These are phyloP conservation scores for Papiliotrema flavescens DNA, from an alignment of 1,284 basidiomycete genomes.

Conservation along the genomic window DNA sequence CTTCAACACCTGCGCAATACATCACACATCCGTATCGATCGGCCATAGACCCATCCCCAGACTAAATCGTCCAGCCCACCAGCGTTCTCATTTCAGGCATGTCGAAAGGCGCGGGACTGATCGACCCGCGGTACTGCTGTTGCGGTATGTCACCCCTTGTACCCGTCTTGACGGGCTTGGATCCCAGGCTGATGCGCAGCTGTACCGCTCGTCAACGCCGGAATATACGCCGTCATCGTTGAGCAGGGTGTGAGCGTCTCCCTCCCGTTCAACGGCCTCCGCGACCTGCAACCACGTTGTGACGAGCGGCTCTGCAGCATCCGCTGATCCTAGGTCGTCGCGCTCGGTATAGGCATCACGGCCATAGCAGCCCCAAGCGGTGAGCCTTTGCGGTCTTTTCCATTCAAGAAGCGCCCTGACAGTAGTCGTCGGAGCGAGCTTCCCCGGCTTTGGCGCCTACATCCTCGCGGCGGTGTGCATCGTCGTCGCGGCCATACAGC, in stretches of 20 bases:
- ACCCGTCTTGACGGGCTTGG: neutral
- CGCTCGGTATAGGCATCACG: constrained; percentile 68
- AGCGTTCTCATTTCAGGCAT: neutral
- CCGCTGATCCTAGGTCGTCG: constrained; percentile 50
- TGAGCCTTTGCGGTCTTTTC: constrained; percentile 6
- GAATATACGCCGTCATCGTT: constrained; percentile 72
- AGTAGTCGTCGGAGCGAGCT: constrained; percentile 76
- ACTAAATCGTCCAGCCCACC: too few relatives aligned
- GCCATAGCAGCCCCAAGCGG: constrained; percentile 66
- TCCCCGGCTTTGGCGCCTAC: constrained; percentile 68
- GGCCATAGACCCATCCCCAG: too few relatives aligned
- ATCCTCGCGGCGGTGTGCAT: constrained; percentile 73
- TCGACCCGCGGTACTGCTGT: constrained; percentile 47
- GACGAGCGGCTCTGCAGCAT: neutral
- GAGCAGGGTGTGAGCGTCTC: constrained; percentile 62
- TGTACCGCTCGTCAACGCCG: constrained; percentile 78
- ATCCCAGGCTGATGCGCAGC: constrained; percentile 49
- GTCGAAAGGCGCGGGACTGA: constrained; percentile 22
- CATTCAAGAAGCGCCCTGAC: neutral
- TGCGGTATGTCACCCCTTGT: constrained; percentile 33
- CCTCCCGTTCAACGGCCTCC: constrained; percentile 1
- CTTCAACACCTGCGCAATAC: too few relatives aligned
- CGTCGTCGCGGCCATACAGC: constrained; percentile 65
- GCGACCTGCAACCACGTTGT: neutral
- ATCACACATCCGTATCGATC: too few relatives aligned